phyloP scores from a whole-genome alignment of 2,329 filamentous ascomycete genomes.

The Monosporascus sp. region DNA sequence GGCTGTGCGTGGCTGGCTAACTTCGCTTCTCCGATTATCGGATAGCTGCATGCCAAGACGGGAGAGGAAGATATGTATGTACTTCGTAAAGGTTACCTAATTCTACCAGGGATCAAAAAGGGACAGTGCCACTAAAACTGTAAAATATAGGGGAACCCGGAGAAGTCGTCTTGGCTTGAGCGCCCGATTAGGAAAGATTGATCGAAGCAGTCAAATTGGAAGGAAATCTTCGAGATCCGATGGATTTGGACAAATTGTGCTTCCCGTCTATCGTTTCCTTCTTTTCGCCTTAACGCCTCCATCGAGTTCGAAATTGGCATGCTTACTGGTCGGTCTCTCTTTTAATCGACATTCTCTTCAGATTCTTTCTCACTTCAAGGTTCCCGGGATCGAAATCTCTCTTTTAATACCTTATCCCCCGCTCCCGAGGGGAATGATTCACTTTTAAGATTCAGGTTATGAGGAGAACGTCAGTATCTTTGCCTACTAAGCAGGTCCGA shows the following conservation, averaged over 20 bases:
- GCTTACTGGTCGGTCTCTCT: neutral
- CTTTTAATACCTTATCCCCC: neutral
- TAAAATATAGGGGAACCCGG: neutral
- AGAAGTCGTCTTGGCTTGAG: neutral
- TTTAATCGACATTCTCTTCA: neutral
- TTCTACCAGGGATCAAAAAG: neutral
- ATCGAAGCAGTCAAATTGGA: conserved; percentile 6
- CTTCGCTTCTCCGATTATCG: neutral
- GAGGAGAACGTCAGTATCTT: conserved; percentile 61
- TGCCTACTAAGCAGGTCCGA: conserved; percentile 55
- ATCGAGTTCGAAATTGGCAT: neutral
- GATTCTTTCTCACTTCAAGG: too few relatives aligned
- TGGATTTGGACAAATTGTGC: neutral
- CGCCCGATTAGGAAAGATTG: neutral
- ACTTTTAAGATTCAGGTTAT: conserved; percentile 35
- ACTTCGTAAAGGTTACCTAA: too few relatives aligned
- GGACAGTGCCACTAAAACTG: too few relatives aligned
- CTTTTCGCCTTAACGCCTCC: neutral
- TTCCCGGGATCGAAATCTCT: neutral
- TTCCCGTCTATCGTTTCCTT: neutral
- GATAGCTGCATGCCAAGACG: too few relatives aligned
- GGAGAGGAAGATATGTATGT: too few relatives aligned
- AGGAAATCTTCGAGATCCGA: conserved; percentile 12
- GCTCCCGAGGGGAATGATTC: conserved; percentile 20
- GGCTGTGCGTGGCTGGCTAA: neutral